Evolutionary conservation across 768 basidiomycete species (phyloP).

Genomic region (Kwoniella sp.): DNA sequence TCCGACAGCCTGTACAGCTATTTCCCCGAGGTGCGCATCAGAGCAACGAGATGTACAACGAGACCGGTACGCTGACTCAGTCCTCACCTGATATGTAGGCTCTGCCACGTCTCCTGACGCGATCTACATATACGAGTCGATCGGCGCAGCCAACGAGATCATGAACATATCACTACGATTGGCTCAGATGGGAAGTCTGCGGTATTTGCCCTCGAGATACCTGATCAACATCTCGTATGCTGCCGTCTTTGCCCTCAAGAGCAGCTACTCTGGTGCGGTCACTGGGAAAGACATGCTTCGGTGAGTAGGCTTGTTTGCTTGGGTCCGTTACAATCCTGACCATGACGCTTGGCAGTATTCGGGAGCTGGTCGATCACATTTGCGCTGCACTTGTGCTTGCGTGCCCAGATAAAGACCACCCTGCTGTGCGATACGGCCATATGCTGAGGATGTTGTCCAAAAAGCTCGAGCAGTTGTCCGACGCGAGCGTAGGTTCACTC

Average conservation of each 20-base stretch:
- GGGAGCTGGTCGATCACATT: slow-evolving; percentile 38
- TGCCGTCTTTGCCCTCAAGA: slow-evolving; percentile 44
- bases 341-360: slow-evolving; percentile 23
- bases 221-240: slow-evolving; percentile 45
- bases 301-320: slow-evolving; percentile 18
- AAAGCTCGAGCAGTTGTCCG: slow-evolving; percentile 38
- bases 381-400: slow-evolving; percentile 39
- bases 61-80: too few relatives aligned
- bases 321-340: not conserved
- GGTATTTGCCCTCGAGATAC: slow-evolving; percentile 41
- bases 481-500: slow-evolving; percentile 35
- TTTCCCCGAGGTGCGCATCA: slow-evolving; percentile 47
- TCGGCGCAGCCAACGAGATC: slow-evolving; percentile 42
- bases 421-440: slow-evolving; percentile 40
- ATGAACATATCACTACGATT: slow-evolving; percentile 37
- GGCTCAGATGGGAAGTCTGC: slow-evolving; percentile 33
- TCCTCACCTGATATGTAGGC: slow-evolving; percentile 16
- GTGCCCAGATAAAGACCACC: slow-evolving; percentile 41
- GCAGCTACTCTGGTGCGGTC: slow-evolving; percentile 44
- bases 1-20: slow-evolving; percentile 19
- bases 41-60: too few relatives aligned
- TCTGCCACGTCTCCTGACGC: slow-evolving; percentile 36
- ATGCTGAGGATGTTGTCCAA: slow-evolving; percentile 42
- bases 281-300: slow-evolving; percentile 26
- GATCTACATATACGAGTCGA: slow-evolving; percentile 47